Conservation (phyloP, 2,329 filamentous ascomycete species). For the Cladorrhinum sp. region DNA sequence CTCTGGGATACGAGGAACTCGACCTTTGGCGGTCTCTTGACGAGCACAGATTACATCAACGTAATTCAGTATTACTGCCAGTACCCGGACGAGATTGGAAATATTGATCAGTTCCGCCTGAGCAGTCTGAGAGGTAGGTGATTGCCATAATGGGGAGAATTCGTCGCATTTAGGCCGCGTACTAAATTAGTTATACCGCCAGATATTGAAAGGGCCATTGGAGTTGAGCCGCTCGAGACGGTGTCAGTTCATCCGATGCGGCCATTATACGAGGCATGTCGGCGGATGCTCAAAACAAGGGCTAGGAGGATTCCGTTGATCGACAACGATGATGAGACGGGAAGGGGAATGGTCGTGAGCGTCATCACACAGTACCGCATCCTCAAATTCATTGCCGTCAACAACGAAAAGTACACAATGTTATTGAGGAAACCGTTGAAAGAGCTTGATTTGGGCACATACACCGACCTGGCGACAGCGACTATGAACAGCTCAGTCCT, state of each 20-base stretch:
- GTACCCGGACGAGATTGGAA: conserved; percentile 82
- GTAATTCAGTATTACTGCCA: conserved; percentile 99
- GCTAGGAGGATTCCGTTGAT: conserved; percentile 91
- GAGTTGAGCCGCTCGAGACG: conserved; percentile 86
- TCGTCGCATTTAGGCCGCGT: neutral
- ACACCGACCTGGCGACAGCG: conserved; percentile 74
- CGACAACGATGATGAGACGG: conserved; percentile 90
- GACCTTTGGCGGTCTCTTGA: conserved; percentile 89
- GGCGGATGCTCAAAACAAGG: conserved; percentile 88
- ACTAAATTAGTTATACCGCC: conserved; percentile 13
- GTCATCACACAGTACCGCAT: conserved; percentile 98
- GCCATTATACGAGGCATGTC: conserved; percentile 92
- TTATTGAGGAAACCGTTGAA: conserved; percentile 82
- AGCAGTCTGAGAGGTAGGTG: conserved; percentile 81
- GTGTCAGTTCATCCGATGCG: conserved; percentile 90
- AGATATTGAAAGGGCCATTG: conserved; percentile 96
- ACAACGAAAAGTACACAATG: conserved; percentile 79
- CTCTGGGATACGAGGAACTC: conserved; percentile 94
- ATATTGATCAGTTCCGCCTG: conserved; percentile 90
- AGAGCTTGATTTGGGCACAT: conserved; percentile 83
- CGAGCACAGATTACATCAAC: conserved; percentile 96
- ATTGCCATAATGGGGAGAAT: neutral
- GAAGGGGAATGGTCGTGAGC: conserved; percentile 87
- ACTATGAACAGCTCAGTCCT: conserved; percentile 89
- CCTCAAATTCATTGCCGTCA: conserved; percentile 97